A percentile compares a stretch with the other conserved stretches of the same genome.
Evolutionary conservation across 345 rosid species (phyloP).

Genomic region (Balakata baccata): DNA sequence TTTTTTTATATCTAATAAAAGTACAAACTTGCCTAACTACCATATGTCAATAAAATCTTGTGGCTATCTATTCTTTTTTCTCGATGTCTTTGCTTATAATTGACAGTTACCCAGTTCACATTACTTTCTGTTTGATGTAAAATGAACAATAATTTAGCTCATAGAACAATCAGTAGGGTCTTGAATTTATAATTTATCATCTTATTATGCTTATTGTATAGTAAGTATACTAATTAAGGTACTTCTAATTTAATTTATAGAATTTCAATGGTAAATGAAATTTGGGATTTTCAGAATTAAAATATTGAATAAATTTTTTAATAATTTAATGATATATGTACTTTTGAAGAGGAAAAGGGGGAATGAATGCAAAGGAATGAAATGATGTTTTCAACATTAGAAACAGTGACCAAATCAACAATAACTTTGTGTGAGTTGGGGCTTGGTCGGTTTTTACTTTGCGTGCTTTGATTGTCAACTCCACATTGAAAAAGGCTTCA

Average conservation of each 20-base stretch:
- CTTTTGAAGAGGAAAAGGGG: too few species aligned
- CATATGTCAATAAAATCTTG: conserved; percentile 9
- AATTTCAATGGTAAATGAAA: too few species aligned
- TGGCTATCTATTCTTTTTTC: conserved; percentile 17
- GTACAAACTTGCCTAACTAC: conserved; percentile 22
- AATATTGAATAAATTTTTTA: too few species aligned
- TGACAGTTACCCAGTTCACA: background rate
- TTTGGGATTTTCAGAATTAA: too few species aligned
- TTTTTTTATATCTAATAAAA: background rate
- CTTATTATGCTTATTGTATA: too few species aligned
- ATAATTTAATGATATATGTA: background rate
- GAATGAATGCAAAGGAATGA: too few species aligned
- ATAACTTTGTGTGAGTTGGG: conserved; percentile 3
- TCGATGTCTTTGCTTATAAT: background rate
- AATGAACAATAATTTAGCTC: too few species aligned
- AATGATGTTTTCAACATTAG: background rate
- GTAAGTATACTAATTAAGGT: too few species aligned
- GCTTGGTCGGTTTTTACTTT: conserved; percentile 13
- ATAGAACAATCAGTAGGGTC: too few species aligned
- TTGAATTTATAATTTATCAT: too few species aligned
- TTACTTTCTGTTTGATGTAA: background rate
- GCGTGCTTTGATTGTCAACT: conserved; percentile 20
- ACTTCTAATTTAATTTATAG: too few species aligned
- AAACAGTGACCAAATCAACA: conserved; percentile 7
- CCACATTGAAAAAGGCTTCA: background rate